Base-by-base conservation (phyloP, 306 rosid genomes). In the Comarum palustre region DNA sequence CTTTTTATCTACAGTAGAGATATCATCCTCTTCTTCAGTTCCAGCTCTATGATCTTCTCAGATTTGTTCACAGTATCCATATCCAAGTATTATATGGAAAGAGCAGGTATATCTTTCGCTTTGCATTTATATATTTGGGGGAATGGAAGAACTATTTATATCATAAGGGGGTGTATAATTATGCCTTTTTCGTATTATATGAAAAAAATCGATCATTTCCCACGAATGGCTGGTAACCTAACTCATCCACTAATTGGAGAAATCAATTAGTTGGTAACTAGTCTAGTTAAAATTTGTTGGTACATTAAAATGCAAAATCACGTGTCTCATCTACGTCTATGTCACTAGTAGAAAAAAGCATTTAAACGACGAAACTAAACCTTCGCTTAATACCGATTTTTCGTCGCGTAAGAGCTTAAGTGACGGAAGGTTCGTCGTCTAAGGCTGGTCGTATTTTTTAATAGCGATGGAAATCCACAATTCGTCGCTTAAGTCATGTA, bases 31-130 rank as follows among this genome's bases (percentile, higher is more conserved):
- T 39, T 11, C 45, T 39, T 24, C 13, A 39, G 70, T 66, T 42
- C 52, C 70, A 55, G 61, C 16, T 65, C 16, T 36, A 6, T 65
- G 36, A 65, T 41, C 34, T 65, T 65, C 69, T 66, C 0, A 66
- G 4, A 17, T 27, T 13, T 22, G 41, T 42, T 41, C 47, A 3
- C 68, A 39, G n/a, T 39, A 22, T 54, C 32, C 52, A 42, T 42
- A 66, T 22, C 70, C 29, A 22, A 41, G 1, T 66, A 22, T 60
- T 29, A 15, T 27, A 38, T n/a, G 34, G n/a, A 16, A 20, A 59
- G 38, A 27, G 8, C 3, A 36, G 15, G 24, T 15, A 66, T 66
- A 66, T 66, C 71, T 66, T 66, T 66, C 71, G 50, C 71, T 43
- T 25, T 55, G 71, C 71, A 43, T 41, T 13, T 66, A 24, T 25